Conservation (phyloP, 2,329 filamentous ascomycete genomes). For the Aspergillus ochraceoroseus region DNA sequence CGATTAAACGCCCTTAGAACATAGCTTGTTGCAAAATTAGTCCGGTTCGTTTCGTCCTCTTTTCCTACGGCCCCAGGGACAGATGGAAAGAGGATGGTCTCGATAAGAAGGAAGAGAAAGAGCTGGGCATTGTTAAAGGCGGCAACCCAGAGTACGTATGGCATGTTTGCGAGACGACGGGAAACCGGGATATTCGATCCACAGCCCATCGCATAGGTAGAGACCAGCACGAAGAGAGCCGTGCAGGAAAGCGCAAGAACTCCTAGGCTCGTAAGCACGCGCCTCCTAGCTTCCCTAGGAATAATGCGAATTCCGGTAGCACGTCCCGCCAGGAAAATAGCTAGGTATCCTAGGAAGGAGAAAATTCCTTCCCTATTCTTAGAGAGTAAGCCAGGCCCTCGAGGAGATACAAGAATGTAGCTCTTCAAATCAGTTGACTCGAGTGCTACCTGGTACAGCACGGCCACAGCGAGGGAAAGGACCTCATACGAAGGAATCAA, state of each 20-base stretch:
- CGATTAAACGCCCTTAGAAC: conserved; percentile 81
- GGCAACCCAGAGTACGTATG: conserved; percentile 89
- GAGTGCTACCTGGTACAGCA: conserved; percentile 68
- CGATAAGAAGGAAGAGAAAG: conserved; percentile 69
- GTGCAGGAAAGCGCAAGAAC: conserved; percentile 65
- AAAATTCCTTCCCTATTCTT: conserved; percentile 95
- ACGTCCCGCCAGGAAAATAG: conserved; percentile 89
- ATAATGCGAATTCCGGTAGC: conserved; percentile 75
- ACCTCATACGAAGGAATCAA: conserved; percentile 71
- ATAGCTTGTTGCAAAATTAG: conserved; percentile 67
- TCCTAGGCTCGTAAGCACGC: conserved; percentile 60
- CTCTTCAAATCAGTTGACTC: conserved; percentile 73
- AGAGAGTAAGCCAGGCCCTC: conserved; percentile 67
- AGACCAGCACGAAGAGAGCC: conserved; percentile 63
- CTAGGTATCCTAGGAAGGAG: conserved; percentile 87
- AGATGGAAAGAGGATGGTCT: conserved; percentile 70
- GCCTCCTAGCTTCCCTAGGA: conserved; percentile 55
- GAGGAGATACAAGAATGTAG: conserved; percentile 76
- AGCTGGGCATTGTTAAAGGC: conserved; percentile 86
- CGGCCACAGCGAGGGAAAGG: conserved; percentile 64
- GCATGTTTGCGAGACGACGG: conserved; percentile 82
- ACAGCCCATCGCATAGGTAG: conserved; percentile 64
- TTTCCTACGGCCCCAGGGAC: conserved; percentile 56
- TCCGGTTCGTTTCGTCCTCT: conserved; percentile 58
- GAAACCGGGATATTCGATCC: conserved; percentile 66